These are phyloP conservation scores for Aspergillus chevalieri DNA, from an alignment of 2,329 filamentous ascomycete species.

Conservation along the genomic window DNA sequence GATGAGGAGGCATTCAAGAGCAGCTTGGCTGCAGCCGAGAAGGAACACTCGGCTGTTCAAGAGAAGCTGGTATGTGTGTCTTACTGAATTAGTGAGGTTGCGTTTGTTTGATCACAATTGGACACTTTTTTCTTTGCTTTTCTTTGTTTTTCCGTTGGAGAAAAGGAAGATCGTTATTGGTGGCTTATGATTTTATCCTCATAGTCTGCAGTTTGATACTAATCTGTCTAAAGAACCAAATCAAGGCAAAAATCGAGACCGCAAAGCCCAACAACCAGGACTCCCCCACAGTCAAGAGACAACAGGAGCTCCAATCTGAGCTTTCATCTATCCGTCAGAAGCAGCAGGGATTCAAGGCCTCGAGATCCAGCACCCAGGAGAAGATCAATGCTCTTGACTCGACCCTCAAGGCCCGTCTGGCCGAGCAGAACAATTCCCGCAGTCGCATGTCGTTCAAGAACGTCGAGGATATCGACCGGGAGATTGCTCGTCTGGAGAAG, in stretches of 20 bases:
- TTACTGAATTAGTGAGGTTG: neutral
- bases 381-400: slow-evolving; percentile 90
- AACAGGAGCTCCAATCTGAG: slow-evolving; percentile 77
- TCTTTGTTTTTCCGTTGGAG: neutral
- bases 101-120: neutral
- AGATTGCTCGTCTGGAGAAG: slow-evolving; percentile 74
- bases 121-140: neutral
- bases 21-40: slow-evolving; percentile 72
- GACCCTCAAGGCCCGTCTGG: slow-evolving; percentile 75
- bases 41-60: slow-evolving; percentile 73
- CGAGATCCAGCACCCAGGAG: slow-evolving; percentile 70
- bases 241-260: slow-evolving; percentile 82
- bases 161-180: neutral
- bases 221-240: slow-evolving; percentile 62
- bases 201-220: slow-evolving; percentile 10
- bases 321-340: slow-evolving; percentile 77
- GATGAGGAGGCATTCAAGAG: slow-evolving; percentile 81
- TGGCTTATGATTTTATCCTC: neutral
- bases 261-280: slow-evolving; percentile 77
- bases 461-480: slow-evolving; percentile 76
- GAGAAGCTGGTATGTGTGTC: slow-evolving; percentile 55
- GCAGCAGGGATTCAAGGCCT: slow-evolving; percentile 81
- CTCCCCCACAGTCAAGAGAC: slow-evolving; percentile 72
- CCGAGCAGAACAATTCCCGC: slow-evolving; percentile 80
- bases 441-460: slow-evolving; percentile 79